A percentile compares a stretch with the other conserved stretches of the same genome.
Conservation (phyloP, 1,284 basidiomycete species). For the Tilletia walkeri region DNA sequence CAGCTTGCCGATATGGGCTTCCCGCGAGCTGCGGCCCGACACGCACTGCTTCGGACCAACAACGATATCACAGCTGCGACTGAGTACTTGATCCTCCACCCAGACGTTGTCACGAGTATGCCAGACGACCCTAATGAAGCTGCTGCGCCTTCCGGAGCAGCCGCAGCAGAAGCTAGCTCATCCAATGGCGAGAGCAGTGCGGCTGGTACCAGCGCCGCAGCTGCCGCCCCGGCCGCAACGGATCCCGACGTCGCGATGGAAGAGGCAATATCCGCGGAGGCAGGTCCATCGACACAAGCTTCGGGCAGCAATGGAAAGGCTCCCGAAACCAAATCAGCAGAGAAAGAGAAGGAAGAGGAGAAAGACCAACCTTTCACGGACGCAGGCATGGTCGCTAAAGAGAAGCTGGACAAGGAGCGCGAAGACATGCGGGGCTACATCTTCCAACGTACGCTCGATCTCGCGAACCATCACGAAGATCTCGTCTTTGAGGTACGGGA, state of each 20-base stretch:
- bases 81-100: constrained; percentile 72
- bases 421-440: constrained; percentile 60
- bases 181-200: constrained; percentile 52
- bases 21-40: constrained; percentile 75
- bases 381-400: constrained; percentile 6
- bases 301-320: constrained; percentile 20
- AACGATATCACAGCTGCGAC: constrained; percentile 89
- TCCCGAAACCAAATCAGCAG: neutral
- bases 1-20: constrained; percentile 97
- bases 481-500: constrained; percentile 77
- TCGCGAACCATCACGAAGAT: constrained; percentile 82
- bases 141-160: constrained; percentile 2
- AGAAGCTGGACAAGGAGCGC: constrained; percentile 65
- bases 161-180: neutral
- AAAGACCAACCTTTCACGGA: constrained; percentile 21
- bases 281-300: constrained; percentile 22
- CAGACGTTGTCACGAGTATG: constrained; percentile 34
- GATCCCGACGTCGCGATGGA: constrained; percentile 14
- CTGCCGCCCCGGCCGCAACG: constrained; percentile 31
- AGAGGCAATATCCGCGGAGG: constrained; percentile 9
- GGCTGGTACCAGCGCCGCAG: constrained; percentile 59
- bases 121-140: constrained; percentile 19
- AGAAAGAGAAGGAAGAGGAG: constrained; percentile 21
- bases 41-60: constrained; percentile 75
- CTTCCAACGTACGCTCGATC: constrained; percentile 59